Evolutionary conservation across 306 rosid species (phyloP).

Genomic region (Cicer chorassanicum): DNA sequence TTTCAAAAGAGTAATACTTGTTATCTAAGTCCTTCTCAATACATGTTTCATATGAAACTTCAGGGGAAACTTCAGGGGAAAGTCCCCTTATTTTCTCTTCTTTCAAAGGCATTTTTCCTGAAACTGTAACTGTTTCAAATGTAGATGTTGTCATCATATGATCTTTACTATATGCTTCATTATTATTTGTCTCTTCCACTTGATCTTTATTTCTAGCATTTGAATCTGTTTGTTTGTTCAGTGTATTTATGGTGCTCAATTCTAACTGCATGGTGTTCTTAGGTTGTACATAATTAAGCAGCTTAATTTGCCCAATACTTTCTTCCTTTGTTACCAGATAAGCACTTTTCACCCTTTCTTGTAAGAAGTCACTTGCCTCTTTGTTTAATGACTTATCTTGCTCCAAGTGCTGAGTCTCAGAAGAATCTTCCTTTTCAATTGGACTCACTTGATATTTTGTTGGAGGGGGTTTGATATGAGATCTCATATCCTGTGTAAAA

Average conservation of each 20-base stretch:
- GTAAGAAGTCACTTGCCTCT: slow-evolving; percentile 18
- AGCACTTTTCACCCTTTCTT: slow-evolving; percentile 28
- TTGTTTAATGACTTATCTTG: slow-evolving; percentile 39
- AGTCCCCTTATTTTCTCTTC: slow-evolving; percentile 42
- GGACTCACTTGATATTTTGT: slow-evolving; percentile 42
- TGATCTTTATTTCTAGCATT: slow-evolving; percentile 37
- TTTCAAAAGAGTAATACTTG: slow-evolving; percentile 42
- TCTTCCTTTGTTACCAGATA: slow-evolving; percentile 1
- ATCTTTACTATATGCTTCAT: slow-evolving; percentile 38
- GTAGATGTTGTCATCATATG: slow-evolving; percentile 37
- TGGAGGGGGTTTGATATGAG: slow-evolving; percentile 61
- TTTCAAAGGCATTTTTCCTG: slow-evolving; percentile 39
- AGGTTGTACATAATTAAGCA: too few relatives aligned
- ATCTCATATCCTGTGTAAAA: slow-evolving; percentile 61
- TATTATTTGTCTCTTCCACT: slow-evolving; percentile 46
- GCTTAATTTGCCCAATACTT: too few relatives aligned
- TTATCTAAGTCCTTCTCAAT: slow-evolving; percentile 41
- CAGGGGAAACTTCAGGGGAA: slow-evolving; percentile 37
- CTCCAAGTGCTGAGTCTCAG: slow-evolving; percentile 34
- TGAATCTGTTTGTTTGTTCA: slow-evolving; percentile 37
- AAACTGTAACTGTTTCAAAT: slow-evolving; percentile 39
- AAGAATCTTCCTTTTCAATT: slow-evolving; percentile 42
- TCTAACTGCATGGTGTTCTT: too few relatives aligned
- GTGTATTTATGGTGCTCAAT: background rate
- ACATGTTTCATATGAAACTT: slow-evolving; percentile 27